Evolutionary conservation across 108 stramenopile genomes (phyloP).

Genomic region (Mediolabrus comicus): DNA sequence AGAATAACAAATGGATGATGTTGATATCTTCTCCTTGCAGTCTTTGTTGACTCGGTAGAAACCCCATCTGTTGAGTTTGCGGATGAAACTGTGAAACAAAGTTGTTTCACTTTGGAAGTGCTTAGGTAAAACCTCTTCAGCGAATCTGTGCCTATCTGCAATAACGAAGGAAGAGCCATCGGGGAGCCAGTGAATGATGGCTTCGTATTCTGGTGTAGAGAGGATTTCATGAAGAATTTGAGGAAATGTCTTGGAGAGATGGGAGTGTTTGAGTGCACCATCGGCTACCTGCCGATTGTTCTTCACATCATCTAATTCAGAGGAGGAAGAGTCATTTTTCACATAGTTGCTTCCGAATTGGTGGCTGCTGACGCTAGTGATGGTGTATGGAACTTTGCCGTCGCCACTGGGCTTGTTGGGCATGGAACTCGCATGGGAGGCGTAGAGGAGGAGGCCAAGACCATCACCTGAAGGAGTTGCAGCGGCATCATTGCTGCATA

Average conservation of each 20-base stretch:
- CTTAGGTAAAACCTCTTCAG: constrained; percentile 29
- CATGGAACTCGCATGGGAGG: too few species aligned
- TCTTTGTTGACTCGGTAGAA: too few species aligned
- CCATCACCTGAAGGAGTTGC: too few species aligned
- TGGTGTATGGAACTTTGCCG: neutral
- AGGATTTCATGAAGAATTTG: constrained; percentile 23
- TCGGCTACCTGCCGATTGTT: too few species aligned
- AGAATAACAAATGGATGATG: too few species aligned
- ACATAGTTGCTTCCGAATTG: neutral
- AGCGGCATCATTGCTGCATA: too few species aligned
- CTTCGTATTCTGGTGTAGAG: constrained; percentile 1
- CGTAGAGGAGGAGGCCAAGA: too few species aligned
- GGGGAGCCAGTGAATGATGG: constrained; percentile 33
- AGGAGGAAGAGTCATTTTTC: neutral
- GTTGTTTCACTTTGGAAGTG: constrained; percentile 29
- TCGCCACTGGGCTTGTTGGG: too few species aligned
- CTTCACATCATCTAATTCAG: too few species aligned
- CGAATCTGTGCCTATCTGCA: constrained; percentile 14
- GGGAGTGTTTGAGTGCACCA: too few species aligned
- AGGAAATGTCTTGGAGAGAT: constrained; percentile 9
- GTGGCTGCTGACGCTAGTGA: neutral
- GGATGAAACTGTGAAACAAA: neutral
- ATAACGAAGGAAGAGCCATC: constrained; percentile 21
- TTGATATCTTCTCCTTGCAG: too few species aligned
- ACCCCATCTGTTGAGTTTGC: neutral